Base-by-base conservation (phyloP, 2,329 filamentous ascomycete genomes). In the Aspergillus fumigatiaffinis region DNA sequence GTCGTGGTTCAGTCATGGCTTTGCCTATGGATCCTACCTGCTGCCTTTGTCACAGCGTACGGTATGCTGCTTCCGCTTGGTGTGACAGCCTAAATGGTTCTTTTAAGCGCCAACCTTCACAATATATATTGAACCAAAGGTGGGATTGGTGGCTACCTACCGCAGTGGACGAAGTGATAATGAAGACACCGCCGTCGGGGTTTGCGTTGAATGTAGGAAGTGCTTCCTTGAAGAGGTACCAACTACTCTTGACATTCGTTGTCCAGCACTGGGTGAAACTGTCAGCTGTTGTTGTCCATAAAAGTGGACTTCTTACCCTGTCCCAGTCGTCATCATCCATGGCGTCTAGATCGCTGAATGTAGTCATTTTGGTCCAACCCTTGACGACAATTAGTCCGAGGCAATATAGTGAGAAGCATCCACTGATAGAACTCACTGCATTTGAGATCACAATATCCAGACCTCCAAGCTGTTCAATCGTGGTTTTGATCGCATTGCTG, bases 371-470 rank as follows among this genome's bases (percentile, higher is more conserved):
- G 0, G 85, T 87, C 82, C 83, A 88, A 25, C 85, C 85, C 81
- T 83, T 50, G 21, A 8, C 32, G 20, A 10, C 1, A 35, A 25
- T 52, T 28, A 54, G 54, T 55, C 17, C 12, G 17, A 38, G 21
- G n/a, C 26, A 47, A 46, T n/a, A 8, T n/a, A 26, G 20, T n/a
- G 46, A 6, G 29, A n/a, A 52, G 21, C 12, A 50, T 38, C 46
- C 4, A 20, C 3, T 46, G 8, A 8, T 14, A 9, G 7, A 12
- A 58, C 79, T 50, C 66, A 85, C 83, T 20, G 88, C 88, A 71
- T 94, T 94, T 2, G 87, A 89, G 66, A 93, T 84, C 49, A 94
- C 78, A 44, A 91, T 81, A 73, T 94, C 90, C n/a, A 94, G 72
- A 1, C 87, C 84, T 4, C 87, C 88, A 61, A 91, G 79, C n/a